These are phyloP conservation scores for Debaryomyces nepalensis DNA, from an alignment of 1,139 yeast genomes.

Conservation along the genomic window DNA sequence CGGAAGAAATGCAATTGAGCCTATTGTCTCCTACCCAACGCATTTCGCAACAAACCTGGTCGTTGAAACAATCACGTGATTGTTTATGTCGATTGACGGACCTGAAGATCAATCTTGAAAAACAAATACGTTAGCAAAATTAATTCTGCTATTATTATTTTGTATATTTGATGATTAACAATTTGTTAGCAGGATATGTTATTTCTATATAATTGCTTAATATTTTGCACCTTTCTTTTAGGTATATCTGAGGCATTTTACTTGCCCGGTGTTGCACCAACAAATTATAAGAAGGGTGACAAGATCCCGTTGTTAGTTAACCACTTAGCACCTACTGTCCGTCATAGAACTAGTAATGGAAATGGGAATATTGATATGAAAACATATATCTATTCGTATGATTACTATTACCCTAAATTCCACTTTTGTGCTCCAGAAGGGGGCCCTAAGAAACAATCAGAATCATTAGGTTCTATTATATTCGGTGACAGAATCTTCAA, in stretches of 20 bases:
- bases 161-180: conserved; percentile 4
- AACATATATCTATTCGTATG: conserved; percentile 73
- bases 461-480: conserved; percentile 87
- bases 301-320: conserved; percentile 79
- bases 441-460: conserved; percentile 77
- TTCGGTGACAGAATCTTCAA: conserved; percentile 96
- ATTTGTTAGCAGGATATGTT: conserved; percentile 11
- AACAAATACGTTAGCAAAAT: background rate
- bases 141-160: background rate
- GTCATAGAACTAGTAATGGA: conserved; percentile 40
- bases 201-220: conserved; percentile 14
- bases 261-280: conserved; percentile 95
- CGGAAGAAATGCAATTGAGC: background rate
- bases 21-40: background rate
- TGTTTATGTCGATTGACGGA: background rate
- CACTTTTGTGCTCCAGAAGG: conserved; percentile 81
- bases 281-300: conserved; percentile 77
- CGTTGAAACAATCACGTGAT: conserved; percentile 9
- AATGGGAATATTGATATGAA: conserved; percentile 37
- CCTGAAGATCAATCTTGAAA: background rate
- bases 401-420: conserved; percentile 82
- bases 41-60: conserved; percentile 6
- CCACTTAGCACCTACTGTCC: conserved; percentile 82
- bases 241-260: conserved; percentile 63
- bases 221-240: conserved; percentile 20